Conservation (phyloP, 805 yeast genomes). For the Scheffersomyces stipitis region DNA sequence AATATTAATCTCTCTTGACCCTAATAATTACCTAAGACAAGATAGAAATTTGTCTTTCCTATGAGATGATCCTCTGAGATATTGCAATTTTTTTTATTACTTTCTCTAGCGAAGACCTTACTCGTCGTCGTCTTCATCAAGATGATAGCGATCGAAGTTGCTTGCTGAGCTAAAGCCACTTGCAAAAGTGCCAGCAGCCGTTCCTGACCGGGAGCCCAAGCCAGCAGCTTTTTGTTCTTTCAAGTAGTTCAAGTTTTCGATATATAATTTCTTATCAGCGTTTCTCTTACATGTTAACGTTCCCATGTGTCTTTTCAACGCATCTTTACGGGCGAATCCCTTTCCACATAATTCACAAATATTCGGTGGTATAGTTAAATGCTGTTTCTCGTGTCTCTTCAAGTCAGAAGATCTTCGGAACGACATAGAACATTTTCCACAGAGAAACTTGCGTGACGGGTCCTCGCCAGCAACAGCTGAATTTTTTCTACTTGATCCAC, state of each 20-base stretch:
- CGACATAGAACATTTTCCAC: constrained; percentile 59
- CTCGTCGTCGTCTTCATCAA: constrained; percentile 2
- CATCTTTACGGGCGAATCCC: constrained; percentile 83
- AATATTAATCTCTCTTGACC: too few relatives aligned
- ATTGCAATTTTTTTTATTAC: too few relatives aligned
- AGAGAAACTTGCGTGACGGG: constrained; percentile 45
- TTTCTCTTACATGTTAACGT: constrained; percentile 76
- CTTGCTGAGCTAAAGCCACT: neutral
- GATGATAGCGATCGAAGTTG: neutral
- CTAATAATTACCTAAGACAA: too few relatives aligned
- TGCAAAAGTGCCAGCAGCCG: neutral
- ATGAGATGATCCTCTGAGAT: too few relatives aligned
- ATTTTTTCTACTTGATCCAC: constrained; percentile 1
- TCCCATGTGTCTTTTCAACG: constrained; percentile 71
- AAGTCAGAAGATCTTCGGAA: constrained; percentile 70
- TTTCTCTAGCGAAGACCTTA: too few relatives aligned
- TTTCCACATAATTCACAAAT: constrained; percentile 75
- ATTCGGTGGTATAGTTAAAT: constrained; percentile 68
- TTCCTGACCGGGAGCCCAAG: neutral
- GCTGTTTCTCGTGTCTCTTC: constrained; percentile 75
- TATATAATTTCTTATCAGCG: constrained; percentile 50
- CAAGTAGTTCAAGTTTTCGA: constrained; percentile 31
- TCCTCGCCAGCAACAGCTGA: constrained; percentile 7
- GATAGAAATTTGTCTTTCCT: too few relatives aligned
- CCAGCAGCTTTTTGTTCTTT: constrained; percentile 7